These are phyloP conservation scores for Lumnitzera racemosa DNA, from an alignment of 345 rosid genomes.

Conservation along the genomic window DNA sequence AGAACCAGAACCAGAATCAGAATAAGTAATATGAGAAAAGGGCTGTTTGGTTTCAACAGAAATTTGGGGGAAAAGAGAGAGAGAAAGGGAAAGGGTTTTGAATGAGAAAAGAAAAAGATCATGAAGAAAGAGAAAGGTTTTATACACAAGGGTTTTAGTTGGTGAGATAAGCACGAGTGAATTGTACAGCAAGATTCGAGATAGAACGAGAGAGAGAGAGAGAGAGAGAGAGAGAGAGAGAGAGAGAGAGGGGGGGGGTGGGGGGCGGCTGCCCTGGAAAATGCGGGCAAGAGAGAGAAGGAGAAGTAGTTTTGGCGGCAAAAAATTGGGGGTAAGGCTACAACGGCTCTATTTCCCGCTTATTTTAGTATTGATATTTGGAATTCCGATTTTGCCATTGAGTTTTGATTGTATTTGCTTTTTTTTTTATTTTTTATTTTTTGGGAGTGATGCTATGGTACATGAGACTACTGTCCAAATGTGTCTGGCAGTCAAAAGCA, in stretches of 20 bases:
- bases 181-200: background rate
- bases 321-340: slow-evolving; percentile 8
- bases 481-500: no score
- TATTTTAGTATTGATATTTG: background rate
- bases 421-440: no score
- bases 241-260: slow-evolving; percentile 5
- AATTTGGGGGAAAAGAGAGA: slow-evolving; percentile 2
- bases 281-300: slow-evolving; percentile 21
- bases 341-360: slow-evolving; percentile 51
- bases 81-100: background rate
- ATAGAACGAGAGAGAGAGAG: slow-evolving; percentile 1
- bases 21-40: background rate
- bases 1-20: background rate
- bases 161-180: background rate
- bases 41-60: background rate
- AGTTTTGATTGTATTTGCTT: background rate
- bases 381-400: slow-evolving; percentile 8
- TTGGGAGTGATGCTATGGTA: no score
- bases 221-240: slow-evolving; percentile 3
- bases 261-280: slow-evolving; percentile 32
- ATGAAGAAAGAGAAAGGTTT: background rate
- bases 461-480: no score
- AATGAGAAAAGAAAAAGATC: background rate
- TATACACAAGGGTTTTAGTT: background rate
- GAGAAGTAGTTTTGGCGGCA: slow-evolving; percentile 25